These are phyloP conservation scores for Rhypophila decipiens DNA, from an alignment of 495 filamentous ascomycete species.

Conservation along the genomic window DNA sequence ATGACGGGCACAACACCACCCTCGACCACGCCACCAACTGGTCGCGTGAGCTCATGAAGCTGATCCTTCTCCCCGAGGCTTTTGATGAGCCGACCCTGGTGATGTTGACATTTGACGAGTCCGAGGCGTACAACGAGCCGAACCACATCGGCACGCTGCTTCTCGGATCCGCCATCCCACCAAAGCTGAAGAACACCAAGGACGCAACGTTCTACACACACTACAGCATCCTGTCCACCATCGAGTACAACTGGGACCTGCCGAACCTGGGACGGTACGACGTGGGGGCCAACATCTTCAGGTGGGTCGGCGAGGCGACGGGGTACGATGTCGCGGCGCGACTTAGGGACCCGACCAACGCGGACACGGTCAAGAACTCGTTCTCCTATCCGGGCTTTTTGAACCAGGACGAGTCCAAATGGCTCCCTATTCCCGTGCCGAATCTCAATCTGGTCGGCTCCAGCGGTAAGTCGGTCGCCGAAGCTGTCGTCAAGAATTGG, in stretches of 20 bases:
- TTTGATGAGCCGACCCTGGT: constrained; percentile 59
- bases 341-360: constrained; percentile 51
- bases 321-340: constrained; percentile 51
- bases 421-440: constrained; percentile 32
- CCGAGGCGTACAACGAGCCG: constrained; percentile 45
- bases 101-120: constrained; percentile 64
- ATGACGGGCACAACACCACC: constrained; percentile 63
- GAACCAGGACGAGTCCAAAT: constrained; percentile 24
- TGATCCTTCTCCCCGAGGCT: constrained; percentile 49
- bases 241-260: constrained; percentile 62
- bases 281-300: constrained; percentile 63
- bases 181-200: constrained; percentile 47
- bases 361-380: constrained; percentile 54
- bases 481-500: constrained; percentile 26
- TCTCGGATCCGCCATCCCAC: constrained; percentile 56
- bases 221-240: constrained; percentile 59
- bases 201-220: constrained; percentile 68
- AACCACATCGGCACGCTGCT: constrained; percentile 59
- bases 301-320: constrained; percentile 51
- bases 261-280: constrained; percentile 64
- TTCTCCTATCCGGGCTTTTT: constrained; percentile 58
- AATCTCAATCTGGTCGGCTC: constrained; percentile 40
- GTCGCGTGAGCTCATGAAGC: constrained; percentile 50
- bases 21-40: constrained; percentile 54
- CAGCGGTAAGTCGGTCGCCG: constrained; percentile 31